Evolutionary conservation across 1,139 yeast species (phyloP), one percentile per base, ranked within the genome.

Genomic region (Taphrina sp.): DNA sequence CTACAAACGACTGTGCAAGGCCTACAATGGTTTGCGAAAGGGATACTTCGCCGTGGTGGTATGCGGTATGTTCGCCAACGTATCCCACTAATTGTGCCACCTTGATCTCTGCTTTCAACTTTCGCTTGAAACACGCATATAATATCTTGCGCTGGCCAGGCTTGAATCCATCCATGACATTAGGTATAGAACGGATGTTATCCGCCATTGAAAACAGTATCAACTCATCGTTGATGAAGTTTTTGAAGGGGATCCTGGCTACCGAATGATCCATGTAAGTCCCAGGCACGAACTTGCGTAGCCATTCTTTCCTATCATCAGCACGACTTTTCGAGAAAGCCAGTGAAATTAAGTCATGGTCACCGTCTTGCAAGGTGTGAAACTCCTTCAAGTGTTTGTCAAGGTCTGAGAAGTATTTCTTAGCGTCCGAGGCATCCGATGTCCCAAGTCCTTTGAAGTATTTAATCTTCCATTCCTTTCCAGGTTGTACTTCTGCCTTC

Each of bases 391-490:
- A 75, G 71, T 94, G 99, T 62, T 76, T 82, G 64, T 86, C 96
- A 43, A 94, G 75, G 61, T 86, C 87, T 31, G 89, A 76, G 69
- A 94, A 94, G 67, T 94, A 94, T 67, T 87, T 95, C 63, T 95
- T 81, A 60, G 88, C 89, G 72, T 92, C 99, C 34, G 73, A 75
- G 8, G 80, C 78, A 1, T 82, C 77, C 1, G 97, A 90, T 5
- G 98, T 89, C 80, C 98, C 99, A 76, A 94, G 78, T 79, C 99
- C 99, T 76, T 94, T 94, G 74, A 87, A 92, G 74, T 94, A 94
- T 77, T 94, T 94, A 64, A 87, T 95, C 52, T 84, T 80, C 95
- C 96, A 94, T 24, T 90, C 81, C 65, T 83, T 82, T 8, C 74
- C 76, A 34, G 73, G 73, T 39, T 96, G 95, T 63, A 85, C 95